These are phyloP conservation scores for Wickerhamiella alocasiicola DNA, from an alignment of 805 yeast species.

Conservation along the genomic window DNA sequence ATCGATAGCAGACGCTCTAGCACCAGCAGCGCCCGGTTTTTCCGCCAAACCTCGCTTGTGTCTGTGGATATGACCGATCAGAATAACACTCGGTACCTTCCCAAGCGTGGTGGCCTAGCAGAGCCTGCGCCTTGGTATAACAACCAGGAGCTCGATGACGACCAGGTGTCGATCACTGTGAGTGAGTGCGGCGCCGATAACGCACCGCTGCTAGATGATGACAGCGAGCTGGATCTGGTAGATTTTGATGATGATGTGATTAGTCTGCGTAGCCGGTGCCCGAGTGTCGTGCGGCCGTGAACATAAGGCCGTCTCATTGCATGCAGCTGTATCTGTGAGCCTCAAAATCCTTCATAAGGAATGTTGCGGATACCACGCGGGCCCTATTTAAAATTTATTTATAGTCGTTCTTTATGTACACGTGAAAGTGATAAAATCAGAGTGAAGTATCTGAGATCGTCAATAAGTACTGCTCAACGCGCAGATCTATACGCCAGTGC, in stretches of 20 bases:
- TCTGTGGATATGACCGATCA: constrained; percentile 20
- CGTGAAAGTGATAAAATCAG: too few relatives aligned
- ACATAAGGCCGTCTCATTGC: background rate
- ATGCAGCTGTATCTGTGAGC: too few relatives aligned
- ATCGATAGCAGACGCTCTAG: constrained; percentile 10
- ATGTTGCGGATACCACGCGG: too few relatives aligned
- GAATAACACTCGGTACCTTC: constrained; percentile 8
- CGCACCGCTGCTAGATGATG: constrained; percentile 7
- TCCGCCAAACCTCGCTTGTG: constrained; percentile 22
- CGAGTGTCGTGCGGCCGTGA: constrained; percentile 5
- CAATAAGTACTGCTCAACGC: too few relatives aligned
- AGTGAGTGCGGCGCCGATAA: constrained; percentile 5
- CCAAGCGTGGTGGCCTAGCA: constrained; percentile 4
- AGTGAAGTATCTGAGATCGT: too few relatives aligned
- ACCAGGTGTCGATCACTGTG: background rate
- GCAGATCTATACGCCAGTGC: too few relatives aligned
- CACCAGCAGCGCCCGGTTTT: constrained; percentile 16
- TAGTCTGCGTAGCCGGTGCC: constrained; percentile 9
- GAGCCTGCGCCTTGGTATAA: background rate
- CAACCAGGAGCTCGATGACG: background rate
- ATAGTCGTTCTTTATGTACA: too few relatives aligned
- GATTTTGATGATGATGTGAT: constrained; percentile 9
- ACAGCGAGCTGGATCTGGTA: constrained; percentile 5
- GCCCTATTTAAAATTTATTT: too few relatives aligned
- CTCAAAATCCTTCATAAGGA: too few relatives aligned